phyloP scores from a whole-genome alignment of 2,329 filamentous ascomycete species.

The Cercospora sp. region DNA sequence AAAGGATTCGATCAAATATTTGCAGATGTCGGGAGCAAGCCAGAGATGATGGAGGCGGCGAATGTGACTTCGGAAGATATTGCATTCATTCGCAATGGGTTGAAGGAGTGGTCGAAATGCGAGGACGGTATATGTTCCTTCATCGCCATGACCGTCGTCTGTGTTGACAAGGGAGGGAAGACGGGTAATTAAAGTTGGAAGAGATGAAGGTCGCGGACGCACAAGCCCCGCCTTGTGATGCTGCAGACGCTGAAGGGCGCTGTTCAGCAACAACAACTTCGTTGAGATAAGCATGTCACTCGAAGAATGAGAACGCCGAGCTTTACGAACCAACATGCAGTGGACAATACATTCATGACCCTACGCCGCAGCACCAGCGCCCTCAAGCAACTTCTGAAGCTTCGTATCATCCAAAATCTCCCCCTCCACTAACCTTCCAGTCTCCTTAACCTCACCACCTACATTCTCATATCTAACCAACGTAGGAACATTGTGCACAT shows the following conservation, averaged over 20 bases:
- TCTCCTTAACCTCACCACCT: constrained; percentile 16
- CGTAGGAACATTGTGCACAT: constrained; percentile 65
- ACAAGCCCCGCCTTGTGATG: not conserved
- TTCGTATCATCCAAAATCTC: constrained; percentile 26
- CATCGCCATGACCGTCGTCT: constrained; percentile 5
- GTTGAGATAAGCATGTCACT: not conserved
- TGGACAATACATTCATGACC: not conserved
- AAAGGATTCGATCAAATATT: constrained; percentile 13
- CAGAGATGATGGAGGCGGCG: constrained; percentile 9
- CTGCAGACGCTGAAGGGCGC: not conserved
- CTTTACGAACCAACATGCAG: not conserved
- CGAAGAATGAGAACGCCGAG: not conserved
- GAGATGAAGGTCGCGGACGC: not conserved
- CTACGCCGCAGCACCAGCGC: not conserved
- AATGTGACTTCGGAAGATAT: constrained; percentile 9
- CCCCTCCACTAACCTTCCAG: constrained; percentile 25
- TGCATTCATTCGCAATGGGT: constrained; percentile 8
- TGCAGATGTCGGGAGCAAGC: constrained; percentile 3
- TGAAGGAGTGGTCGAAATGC: constrained; percentile 16
- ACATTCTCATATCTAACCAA: constrained; percentile 22
- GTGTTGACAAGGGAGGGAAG: not conserved
- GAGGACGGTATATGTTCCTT: constrained; percentile 17
- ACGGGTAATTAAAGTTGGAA: not conserved
- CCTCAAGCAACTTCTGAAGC: constrained; percentile 9
- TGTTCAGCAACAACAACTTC: too few species aligned